Evolutionary conservation across 352 stramenopile species (phyloP).

Genomic region (Phytophthora macrochlamydospora): DNA sequence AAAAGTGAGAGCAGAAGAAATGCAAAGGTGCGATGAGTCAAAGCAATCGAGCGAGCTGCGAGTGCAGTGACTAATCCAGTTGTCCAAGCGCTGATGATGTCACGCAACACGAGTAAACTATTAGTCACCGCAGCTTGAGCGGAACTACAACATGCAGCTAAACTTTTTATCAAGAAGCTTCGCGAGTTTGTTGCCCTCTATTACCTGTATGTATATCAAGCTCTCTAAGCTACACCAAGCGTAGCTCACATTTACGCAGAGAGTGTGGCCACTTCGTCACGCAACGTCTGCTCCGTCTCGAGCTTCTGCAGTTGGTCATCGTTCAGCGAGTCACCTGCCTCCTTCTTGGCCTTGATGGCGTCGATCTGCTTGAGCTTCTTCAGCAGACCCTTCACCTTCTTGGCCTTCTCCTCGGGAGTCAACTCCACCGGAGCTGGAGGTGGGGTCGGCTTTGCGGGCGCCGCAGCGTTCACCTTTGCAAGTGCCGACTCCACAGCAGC

Average conservation of each 20-base stretch:
- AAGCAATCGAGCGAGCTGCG: background rate
- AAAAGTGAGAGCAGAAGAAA: background rate
- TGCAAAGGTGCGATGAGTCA: background rate
- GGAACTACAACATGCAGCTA: background rate
- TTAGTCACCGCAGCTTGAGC: background rate
- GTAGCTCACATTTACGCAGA: conserved; percentile 33
- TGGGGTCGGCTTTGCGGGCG: conserved; percentile 23
- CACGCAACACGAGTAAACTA: background rate
- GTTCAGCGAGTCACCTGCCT: conserved; percentile 76
- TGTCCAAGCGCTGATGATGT: background rate
- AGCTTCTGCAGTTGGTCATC: conserved; percentile 85
- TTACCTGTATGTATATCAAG: background rate
- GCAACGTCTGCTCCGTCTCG: conserved; percentile 61
- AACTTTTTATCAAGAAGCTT: background rate
- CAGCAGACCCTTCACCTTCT: conserved; percentile 81
- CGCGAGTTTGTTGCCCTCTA: background rate
- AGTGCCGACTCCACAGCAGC: conserved; percentile 69
- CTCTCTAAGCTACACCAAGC: background rate
- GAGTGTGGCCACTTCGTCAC: conserved; percentile 69
- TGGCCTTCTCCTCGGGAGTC: conserved; percentile 82
- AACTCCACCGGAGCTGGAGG: conserved; percentile 37
- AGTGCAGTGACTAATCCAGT: background rate
- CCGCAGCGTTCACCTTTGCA: conserved; percentile 38
- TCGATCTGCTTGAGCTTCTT: conserved; percentile 92
- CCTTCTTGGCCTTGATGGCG: conserved; percentile 78